Conservation (phyloP, 768 basidiomycete genomes). For the Boletales sp. region DNA sequence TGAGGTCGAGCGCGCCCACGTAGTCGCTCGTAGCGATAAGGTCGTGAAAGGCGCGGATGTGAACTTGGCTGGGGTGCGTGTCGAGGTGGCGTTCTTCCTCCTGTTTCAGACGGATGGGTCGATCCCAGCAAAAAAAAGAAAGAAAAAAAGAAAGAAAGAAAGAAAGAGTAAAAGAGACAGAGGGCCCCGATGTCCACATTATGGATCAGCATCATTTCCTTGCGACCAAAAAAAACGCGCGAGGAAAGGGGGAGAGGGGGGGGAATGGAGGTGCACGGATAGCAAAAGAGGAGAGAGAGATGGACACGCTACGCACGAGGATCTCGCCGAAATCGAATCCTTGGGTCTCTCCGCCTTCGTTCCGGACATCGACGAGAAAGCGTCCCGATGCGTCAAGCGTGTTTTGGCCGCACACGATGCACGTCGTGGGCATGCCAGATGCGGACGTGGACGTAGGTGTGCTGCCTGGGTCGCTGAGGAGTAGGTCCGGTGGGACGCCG, state of each 20-base stretch:
- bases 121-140: too few relatives aligned
- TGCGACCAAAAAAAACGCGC: too few relatives aligned
- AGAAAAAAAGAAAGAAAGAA: too few relatives aligned
- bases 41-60: slow-evolving; percentile 23
- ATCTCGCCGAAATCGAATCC: slow-evolving; percentile 27
- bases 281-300: too few relatives aligned
- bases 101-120: slow-evolving; percentile 1
- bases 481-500: not conserved
- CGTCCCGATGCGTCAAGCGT: slow-evolving; percentile 12
- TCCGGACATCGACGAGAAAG: slow-evolving; percentile 24
- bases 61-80: slow-evolving; percentile 12
- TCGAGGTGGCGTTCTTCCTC: slow-evolving; percentile 23
- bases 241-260: too few relatives aligned
- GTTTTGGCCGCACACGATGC: slow-evolving; percentile 16
- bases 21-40: slow-evolving; percentile 23
- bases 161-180: too few relatives aligned
- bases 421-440: not conserved
- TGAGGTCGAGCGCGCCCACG: slow-evolving; percentile 11
- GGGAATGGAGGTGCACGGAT: too few relatives aligned
- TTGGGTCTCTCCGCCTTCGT: slow-evolving; percentile 24
- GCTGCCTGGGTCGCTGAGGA: too few relatives aligned
- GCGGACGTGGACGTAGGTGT: too few relatives aligned
- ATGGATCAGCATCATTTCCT: not conserved
- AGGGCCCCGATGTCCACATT: too few relatives aligned
- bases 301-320: slow-evolving; percentile 15